Base-by-base conservation (phyloP, 1,284 basidiomycete species). In the Sanghuangporus sanghuang region DNA sequence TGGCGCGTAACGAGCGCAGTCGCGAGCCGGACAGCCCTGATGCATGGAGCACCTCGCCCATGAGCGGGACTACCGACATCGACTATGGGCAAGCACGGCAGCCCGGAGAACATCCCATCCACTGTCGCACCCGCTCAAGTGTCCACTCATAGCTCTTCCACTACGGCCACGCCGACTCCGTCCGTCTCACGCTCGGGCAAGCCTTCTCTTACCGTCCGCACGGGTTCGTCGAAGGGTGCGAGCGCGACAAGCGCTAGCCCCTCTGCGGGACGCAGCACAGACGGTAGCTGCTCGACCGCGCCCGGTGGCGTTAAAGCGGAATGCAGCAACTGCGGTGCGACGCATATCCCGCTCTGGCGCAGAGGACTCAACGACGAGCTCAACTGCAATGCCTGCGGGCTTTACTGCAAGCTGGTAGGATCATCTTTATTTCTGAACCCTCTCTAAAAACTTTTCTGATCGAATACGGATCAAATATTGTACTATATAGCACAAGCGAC, bases 281-380 rank as follows among this genome's bases (percentile, higher is more conserved):
- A 52, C 23, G 27, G 35, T 44, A 14, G 36, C 38, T 16, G 68
- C n/a, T 68, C 69, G 46, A 71, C 81, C 39, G 83, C 82, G 2
- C 89, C 89, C 1, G 87, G 87, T n/a, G 88, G 90, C 46, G 86
- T 89, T 66, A 92, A 92, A 76, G 88, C 88, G 9, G 90, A 92
- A 69, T 92, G 90, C 69, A 86, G 86, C 12, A 92, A 92, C 74
- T 92, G 90, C 69, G 90, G 90, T 38, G 90, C 90, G 4, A 92
- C 89, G 0, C 89, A 91, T 69, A 92, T 90, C 0, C 90, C 90
- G 14, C 81, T 92, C 35, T 93, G 90, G 90, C 78, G 90, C 39
- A 80, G 90, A 8, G 90, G 90, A 0, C 74, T 92, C 68, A 92
- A 92, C 68, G 90, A 92, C 68, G 90, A 93, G 76, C 73, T 92